Conservation (phyloP, 2,329 filamentous ascomycete species). For the Fusarium penzigii region DNA sequence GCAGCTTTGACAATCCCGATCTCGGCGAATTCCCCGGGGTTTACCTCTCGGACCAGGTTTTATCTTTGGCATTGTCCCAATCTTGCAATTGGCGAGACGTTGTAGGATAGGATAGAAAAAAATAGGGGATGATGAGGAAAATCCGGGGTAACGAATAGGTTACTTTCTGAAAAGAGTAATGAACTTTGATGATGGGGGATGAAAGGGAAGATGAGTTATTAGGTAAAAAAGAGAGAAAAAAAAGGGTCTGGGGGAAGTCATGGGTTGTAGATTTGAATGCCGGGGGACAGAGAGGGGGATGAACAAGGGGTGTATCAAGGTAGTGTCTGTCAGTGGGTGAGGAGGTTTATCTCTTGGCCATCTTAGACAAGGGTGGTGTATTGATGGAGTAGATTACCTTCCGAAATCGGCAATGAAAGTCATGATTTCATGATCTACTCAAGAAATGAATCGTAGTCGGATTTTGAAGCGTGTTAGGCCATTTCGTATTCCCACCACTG, state of each 20-base stretch:
- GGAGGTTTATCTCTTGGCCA: neutral
- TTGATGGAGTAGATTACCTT: constrained; percentile 3
- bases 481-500: neutral
- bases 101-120: neutral
- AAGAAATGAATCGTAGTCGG: too few relatives aligned
- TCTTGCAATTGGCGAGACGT: neutral
- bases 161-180: constrained; percentile 8
- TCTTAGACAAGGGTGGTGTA: neutral
- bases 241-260: neutral
- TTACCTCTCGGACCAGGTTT: constrained; percentile 21
- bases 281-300: neutral
- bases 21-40: constrained; percentile 31
- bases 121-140: neutral
- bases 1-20: constrained; percentile 31
- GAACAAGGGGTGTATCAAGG: too few relatives aligned
- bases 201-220: neutral
- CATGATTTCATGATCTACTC: neutral
- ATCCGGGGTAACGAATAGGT: constrained; percentile 2
- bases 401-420: constrained; percentile 3
- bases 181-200: neutral
- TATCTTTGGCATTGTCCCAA: constrained; percentile 4
- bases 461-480: neutral
- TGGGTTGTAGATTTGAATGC: neutral
- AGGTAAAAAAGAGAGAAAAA: neutral
- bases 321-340: neutral